A percentile compares a stretch with the other conserved stretches of the same genome.
Evolutionary conservation across 163 green algal species (phyloP).

Genomic region (Coccomyxa subellipsoidea): DNA sequence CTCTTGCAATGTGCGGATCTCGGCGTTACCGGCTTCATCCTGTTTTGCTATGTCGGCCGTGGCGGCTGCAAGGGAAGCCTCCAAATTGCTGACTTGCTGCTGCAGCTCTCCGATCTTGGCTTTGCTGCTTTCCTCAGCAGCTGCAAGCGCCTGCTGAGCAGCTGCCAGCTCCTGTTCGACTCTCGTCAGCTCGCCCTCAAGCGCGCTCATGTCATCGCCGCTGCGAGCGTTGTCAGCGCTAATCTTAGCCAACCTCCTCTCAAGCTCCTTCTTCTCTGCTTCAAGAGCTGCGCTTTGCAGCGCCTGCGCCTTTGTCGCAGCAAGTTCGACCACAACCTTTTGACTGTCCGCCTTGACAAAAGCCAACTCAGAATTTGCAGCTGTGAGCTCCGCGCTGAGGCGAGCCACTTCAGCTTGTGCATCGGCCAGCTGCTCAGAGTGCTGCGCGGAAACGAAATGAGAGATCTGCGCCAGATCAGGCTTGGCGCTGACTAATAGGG

Average conservation of each 20-base stretch:
- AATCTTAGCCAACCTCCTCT: neutral
- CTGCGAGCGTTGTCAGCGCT: neutral
- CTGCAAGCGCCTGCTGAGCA: neutral
- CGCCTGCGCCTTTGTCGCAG: neutral
- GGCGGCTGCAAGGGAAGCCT: constrained; percentile 12
- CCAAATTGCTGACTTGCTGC: neutral
- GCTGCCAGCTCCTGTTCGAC: neutral
- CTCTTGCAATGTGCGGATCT: neutral
- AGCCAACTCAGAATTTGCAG: neutral
- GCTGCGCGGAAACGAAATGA: too few relatives aligned
- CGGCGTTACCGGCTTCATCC: neutral
- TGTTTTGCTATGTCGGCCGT: constrained; percentile 12
- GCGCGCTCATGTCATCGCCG: neutral
- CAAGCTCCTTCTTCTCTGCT: neutral
- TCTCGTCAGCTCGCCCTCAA: neutral
- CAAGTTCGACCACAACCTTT: neutral
- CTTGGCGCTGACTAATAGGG: neutral
- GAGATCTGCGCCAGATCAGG: neutral
- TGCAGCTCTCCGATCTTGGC: neutral
- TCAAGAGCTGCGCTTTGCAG: neutral
- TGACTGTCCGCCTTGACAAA: neutral
- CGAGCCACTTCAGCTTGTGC: too few relatives aligned
- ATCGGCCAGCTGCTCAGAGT: neutral
- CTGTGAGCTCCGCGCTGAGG: neutral
- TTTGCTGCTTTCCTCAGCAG: neutral